Conservation (phyloP, 257 asterid genomes). For the Linderniella brevidens region DNA sequence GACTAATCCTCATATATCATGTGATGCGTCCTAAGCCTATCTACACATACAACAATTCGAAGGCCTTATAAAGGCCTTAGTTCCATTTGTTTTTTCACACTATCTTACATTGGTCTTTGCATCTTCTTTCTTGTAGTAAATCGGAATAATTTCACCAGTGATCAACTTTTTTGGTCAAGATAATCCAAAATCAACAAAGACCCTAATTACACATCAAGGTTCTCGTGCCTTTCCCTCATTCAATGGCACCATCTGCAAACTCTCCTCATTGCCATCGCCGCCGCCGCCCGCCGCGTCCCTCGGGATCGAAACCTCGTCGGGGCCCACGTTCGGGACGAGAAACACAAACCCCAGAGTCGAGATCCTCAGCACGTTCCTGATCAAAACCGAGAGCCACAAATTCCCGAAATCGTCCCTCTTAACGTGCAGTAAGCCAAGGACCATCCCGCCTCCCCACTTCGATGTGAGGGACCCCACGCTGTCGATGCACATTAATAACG, state of each 20-base stretch:
- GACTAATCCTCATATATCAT: too few species aligned
- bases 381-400: constrained; percentile 33
- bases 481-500: constrained; percentile 54
- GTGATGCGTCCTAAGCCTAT: too few species aligned
- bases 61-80: too few species aligned
- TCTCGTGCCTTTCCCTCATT: constrained; percentile 11
- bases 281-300: too few species aligned
- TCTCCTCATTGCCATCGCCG: constrained; percentile 11
- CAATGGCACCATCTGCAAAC: constrained; percentile 21
- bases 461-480: constrained; percentile 41
- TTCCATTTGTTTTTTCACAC: too few species aligned
- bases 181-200: too few species aligned
- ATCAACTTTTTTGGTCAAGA: too few species aligned
- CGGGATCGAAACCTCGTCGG: constrained; percentile 18
- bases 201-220: too few species aligned
- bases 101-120: too few species aligned
- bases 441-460: constrained; percentile 48
- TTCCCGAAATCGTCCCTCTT: constrained; percentile 40
- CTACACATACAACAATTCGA: too few species aligned
- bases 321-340: constrained; percentile 29
- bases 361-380: constrained; percentile 31
- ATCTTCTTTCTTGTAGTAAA: too few species aligned
- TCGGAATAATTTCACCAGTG: too few species aligned
- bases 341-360: constrained; percentile 33
- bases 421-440: constrained; percentile 37